Conservation (phyloP, 2,329 filamentous ascomycete genomes). For the Helotiales sp. region DNA sequence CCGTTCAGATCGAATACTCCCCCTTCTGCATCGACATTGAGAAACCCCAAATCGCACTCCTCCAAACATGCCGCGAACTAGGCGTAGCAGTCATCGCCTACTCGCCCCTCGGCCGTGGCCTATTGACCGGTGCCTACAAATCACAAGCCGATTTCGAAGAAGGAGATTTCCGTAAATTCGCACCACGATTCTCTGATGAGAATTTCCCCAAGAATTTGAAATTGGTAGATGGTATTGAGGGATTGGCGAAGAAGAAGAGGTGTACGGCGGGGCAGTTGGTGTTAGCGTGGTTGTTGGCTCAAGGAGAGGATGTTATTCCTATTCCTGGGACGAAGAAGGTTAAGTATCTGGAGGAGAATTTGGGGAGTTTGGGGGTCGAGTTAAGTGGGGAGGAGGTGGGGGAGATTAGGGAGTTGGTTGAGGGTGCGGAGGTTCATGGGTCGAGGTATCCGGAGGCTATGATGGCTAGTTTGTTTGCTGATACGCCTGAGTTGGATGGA, state of each 20-base stretch:
- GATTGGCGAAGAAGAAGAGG: constrained; percentile 52
- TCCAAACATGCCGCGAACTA: constrained; percentile 56
- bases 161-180: constrained; percentile 49
- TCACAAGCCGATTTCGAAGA: constrained; percentile 47
- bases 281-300: constrained; percentile 62
- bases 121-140: constrained; percentile 49
- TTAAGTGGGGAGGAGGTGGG: constrained; percentile 39
- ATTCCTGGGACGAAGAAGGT: constrained; percentile 54
- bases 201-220: constrained; percentile 53
- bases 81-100: constrained; percentile 35
- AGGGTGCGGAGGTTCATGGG: constrained; percentile 28
- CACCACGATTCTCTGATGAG: constrained; percentile 50
- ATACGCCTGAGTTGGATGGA: constrained; percentile 21
- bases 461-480: constrained; percentile 15
- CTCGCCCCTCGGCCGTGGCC: constrained; percentile 47
- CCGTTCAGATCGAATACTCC: constrained; percentile 54
- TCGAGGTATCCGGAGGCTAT: constrained; percentile 11
- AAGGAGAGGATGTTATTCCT: constrained; percentile 60
- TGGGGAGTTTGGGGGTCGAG: constrained; percentile 34
- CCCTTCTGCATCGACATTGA: constrained; percentile 60
- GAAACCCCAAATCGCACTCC: constrained; percentile 42
- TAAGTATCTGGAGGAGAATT: constrained; percentile 49
- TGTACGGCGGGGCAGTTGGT: constrained; percentile 58
- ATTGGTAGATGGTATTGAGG: constrained; percentile 50
- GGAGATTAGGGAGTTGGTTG: constrained; percentile 39